These are phyloP conservation scores for Aotearoamyces nothofagi DNA, from an alignment of 2,329 filamentous ascomycete species.

Conservation along the genomic window DNA sequence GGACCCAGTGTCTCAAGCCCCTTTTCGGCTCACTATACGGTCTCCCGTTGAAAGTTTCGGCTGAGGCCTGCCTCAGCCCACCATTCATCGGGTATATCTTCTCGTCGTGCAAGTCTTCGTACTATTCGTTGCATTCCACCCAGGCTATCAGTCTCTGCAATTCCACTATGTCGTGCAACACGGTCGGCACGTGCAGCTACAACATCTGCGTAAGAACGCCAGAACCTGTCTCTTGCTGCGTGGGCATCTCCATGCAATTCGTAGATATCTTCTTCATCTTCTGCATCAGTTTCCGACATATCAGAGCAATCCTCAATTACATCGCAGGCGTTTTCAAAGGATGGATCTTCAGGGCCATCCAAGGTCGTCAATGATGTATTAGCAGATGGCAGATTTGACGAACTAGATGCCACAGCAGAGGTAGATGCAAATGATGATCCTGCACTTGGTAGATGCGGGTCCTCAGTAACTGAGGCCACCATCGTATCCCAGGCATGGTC, in stretches of 20 bases:
- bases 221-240: constrained; percentile 4
- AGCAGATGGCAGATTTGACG: constrained; percentile 10
- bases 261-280: constrained; percentile 21
- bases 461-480: constrained; percentile 64
- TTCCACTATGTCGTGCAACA: constrained; percentile 18
- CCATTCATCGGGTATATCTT: constrained; percentile 72
- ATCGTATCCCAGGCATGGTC: constrained; percentile 66
- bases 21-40: too few relatives aligned
- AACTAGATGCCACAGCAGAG: constrained; percentile 13
- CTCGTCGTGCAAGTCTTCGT: constrained; percentile 49
- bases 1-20: too few relatives aligned
- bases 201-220: constrained; percentile 15
- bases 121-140: constrained; percentile 60
- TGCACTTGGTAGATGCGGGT: constrained; percentile 64
- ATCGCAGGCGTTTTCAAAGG: constrained; percentile 3
- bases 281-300: constrained; percentile 12
- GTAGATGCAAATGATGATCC: constrained; percentile 56
- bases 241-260: constrained; percentile 5
- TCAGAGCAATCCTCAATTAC: constrained; percentile 14
- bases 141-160: constrained; percentile 20
- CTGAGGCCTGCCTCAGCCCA: constrained; percentile 59
- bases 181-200: constrained; percentile 16
- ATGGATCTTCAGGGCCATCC: constrained; percentile 6
- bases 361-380: constrained; percentile 16
- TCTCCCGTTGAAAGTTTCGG: constrained; percentile 34